Conservation (phyloP, 2,329 filamentous ascomycete genomes). For the Epichloe gansuensis region DNA sequence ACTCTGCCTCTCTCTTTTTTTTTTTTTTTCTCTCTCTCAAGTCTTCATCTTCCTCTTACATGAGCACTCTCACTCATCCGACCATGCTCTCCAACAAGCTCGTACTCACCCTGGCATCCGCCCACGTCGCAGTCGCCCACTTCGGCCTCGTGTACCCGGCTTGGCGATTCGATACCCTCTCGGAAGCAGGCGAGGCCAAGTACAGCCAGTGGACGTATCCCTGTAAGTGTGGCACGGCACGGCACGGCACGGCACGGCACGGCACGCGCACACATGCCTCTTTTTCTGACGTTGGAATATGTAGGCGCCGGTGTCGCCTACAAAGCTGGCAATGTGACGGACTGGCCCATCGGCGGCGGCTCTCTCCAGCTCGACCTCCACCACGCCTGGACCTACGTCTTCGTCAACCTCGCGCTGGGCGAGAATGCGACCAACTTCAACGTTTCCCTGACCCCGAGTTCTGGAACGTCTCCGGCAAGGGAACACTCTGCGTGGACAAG, state of each 20-base stretch:
- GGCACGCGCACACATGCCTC: neutral
- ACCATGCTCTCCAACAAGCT: conserved; percentile 19
- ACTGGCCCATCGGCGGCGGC: conserved; percentile 41
- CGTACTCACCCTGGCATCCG: conserved; percentile 22
- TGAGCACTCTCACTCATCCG: too few relatives aligned
- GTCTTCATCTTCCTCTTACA: too few relatives aligned
- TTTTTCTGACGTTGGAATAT: neutral
- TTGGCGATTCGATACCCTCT: conserved; percentile 37
- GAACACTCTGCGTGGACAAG: conserved; percentile 53
- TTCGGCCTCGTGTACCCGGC: conserved; percentile 35
- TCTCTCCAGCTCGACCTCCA: conserved; percentile 35
- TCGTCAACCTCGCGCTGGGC: conserved; percentile 40
- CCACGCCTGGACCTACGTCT: conserved; percentile 40
- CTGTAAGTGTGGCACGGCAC: conserved; percentile 25
- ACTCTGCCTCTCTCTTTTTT: too few relatives aligned
- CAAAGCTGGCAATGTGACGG: conserved; percentile 33
- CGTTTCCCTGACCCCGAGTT: conserved; percentile 50
- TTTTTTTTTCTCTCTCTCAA: too few relatives aligned
- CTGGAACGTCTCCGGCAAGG: conserved; percentile 46
- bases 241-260: neutral
- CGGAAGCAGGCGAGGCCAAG: conserved; percentile 20
- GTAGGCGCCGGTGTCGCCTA: conserved; percentile 36
- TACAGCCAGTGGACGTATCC: conserved; percentile 39
- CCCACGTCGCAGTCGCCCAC: conserved; percentile 31
- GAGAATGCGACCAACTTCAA: conserved; percentile 51